phyloP scores from a whole-genome alignment of 768 basidiomycete species.

The Dictyophora rubrovolvata region DNA sequence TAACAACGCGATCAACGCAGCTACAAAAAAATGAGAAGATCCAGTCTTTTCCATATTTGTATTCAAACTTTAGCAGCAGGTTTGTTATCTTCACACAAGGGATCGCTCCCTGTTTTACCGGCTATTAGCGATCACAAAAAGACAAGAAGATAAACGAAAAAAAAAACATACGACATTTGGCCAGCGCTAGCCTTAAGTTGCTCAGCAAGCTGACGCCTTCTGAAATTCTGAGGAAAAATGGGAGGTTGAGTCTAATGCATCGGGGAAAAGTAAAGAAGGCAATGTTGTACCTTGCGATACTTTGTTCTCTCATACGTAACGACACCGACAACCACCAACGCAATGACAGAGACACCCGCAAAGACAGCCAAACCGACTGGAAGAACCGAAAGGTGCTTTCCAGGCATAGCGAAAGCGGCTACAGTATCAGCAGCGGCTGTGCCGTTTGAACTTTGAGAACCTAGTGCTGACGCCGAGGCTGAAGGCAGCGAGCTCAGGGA shows the following conservation, averaged over 20 bases:
- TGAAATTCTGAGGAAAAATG: not conserved
- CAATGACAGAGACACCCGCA: slow-evolving; percentile 77
- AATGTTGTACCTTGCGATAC: slow-evolving; percentile 60
- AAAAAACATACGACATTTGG: not conserved
- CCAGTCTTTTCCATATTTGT: not conserved
- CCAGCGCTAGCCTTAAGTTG: not conserved
- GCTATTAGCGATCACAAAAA: not conserved
- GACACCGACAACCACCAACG: slow-evolving; percentile 68
- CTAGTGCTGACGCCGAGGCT: slow-evolving; percentile 3
- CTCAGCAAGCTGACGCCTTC: not conserved
- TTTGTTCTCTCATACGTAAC: slow-evolving; percentile 84
- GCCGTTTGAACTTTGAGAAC: not conserved
- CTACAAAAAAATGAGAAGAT: not conserved
- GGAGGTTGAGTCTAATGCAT: not conserved
- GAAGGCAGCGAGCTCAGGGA: not conserved
- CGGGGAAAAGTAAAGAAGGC: not conserved
- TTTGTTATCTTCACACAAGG: not conserved
- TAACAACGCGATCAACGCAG: too few relatives aligned
- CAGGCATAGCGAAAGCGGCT: slow-evolving; percentile 47
- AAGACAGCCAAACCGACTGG: slow-evolving; percentile 80
- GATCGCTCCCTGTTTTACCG: not conserved
- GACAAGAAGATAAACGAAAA: not conserved
- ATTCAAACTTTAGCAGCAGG: not conserved
- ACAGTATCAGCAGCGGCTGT: not conserved
- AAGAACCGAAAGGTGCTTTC: slow-evolving; percentile 61